A percentile compares a stretch with the other conserved stretches of the same genome.
Evolutionary conservation across 805 yeast species (phyloP).

Genomic region (Candida manassasensis): DNA sequence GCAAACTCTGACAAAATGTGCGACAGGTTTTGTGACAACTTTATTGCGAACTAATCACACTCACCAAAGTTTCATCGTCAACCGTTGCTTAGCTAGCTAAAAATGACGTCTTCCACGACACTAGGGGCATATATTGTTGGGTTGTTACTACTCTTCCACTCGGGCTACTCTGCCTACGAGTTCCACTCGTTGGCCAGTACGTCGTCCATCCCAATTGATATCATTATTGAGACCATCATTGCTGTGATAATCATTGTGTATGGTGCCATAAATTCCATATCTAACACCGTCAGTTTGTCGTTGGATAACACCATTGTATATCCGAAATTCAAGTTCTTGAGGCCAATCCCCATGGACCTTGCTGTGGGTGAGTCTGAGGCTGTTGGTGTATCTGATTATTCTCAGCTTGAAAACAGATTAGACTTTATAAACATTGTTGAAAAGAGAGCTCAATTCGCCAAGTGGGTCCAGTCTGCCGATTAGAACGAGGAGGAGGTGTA

Average conservation of each 20-base stretch:
- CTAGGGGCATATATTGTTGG: slow-evolving; percentile 13
- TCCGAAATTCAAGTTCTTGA: slow-evolving; percentile 31
- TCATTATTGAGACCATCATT: slow-evolving; percentile 45
- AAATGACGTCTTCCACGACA: background rate
- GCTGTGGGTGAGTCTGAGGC: slow-evolving; percentile 46
- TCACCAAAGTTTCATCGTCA: too few species aligned
- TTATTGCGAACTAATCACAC: too few species aligned
- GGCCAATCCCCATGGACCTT: slow-evolving; percentile 42
- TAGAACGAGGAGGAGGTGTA: slow-evolving; percentile 1
- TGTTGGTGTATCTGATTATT: slow-evolving; percentile 45
- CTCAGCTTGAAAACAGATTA: slow-evolving; percentile 44
- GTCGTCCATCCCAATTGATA: slow-evolving; percentile 38
- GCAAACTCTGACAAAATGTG: too few species aligned
- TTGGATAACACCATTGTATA: slow-evolving; percentile 23
- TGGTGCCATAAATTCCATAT: slow-evolving; percentile 33
- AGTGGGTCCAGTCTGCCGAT: slow-evolving; percentile 22
- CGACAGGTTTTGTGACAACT: too few species aligned
- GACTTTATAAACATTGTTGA: slow-evolving; percentile 46
- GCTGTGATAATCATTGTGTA: slow-evolving; percentile 42
- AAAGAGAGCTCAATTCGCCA: slow-evolving; percentile 41
- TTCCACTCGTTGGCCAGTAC: slow-evolving; percentile 34
- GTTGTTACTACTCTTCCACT: slow-evolving; percentile 33
- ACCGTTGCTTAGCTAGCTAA: too few species aligned
- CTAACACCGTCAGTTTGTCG: slow-evolving; percentile 16
- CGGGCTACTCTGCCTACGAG: slow-evolving; percentile 53